These are phyloP conservation scores for Astraeus odoratus DNA, from an alignment of 768 basidiomycete species.

Conservation along the genomic window DNA sequence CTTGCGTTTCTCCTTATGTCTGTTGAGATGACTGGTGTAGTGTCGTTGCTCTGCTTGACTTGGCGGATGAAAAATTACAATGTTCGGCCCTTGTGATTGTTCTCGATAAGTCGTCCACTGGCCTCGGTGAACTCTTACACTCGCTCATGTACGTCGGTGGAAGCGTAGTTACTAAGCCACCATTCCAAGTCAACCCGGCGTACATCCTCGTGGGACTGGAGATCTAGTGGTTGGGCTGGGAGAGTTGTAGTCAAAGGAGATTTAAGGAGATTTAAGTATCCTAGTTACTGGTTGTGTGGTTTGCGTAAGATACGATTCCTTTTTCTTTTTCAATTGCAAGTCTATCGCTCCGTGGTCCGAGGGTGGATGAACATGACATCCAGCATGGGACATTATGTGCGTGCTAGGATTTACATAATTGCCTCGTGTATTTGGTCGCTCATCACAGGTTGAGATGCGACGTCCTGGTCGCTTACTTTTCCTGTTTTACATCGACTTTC, in stretches of 20 bases:
- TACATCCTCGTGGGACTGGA: constrained; percentile 85
- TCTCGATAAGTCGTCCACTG: constrained; percentile 65
- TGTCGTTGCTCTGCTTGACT: constrained; percentile 80
- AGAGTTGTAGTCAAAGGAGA: constrained; percentile 19
- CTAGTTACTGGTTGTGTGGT: constrained; percentile 18
- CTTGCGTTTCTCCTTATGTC: constrained; percentile 7
- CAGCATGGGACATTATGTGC: too few species aligned
- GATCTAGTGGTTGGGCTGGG: constrained; percentile 38
- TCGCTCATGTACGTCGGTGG: constrained; percentile 93
- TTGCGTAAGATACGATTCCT: constrained; percentile 3
- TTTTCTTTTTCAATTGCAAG: background rate
- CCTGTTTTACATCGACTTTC: background rate
- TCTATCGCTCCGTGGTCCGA: too few species aligned
- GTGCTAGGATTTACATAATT: too few species aligned
- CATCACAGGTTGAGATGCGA: background rate
- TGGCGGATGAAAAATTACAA: constrained; percentile 77
- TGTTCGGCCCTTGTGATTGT: constrained; percentile 77
- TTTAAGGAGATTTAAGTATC: too few species aligned
- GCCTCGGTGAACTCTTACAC: constrained; percentile 70
- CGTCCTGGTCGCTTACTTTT: background rate
- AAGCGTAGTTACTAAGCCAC: constrained; percentile 74
- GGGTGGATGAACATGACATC: too few species aligned
- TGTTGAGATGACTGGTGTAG: constrained; percentile 28
- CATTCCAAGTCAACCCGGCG: constrained; percentile 66
- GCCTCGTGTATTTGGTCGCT: background rate